Base-by-base conservation (phyloP, 768 basidiomycete species). In the Rhizopogon vinicolor region DNA sequence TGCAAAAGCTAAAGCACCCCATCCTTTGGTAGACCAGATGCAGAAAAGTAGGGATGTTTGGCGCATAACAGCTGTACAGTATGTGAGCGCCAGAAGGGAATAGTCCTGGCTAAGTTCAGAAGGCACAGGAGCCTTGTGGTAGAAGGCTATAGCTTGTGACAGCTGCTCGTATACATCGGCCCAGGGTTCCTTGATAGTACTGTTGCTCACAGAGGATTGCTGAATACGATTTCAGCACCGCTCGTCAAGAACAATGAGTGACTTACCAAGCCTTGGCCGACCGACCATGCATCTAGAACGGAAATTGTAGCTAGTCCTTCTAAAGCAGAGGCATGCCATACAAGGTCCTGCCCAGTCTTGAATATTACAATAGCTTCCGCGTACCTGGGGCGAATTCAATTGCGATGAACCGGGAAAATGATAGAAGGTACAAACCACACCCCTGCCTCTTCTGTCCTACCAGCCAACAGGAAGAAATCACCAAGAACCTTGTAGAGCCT, bases 261-360 rank as follows among this genome's bases (percentile, higher is more conserved):
- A 81, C 87, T 58, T 59, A 91, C 90, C 61, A 85, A 65, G 59
- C 86, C 87, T 62, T 87, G 80, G n/a, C 81, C 84, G 43, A 79
- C 75, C 25, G 86, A 78, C 93, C 93, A 98, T 7, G 88, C 86
- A 56, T 96, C 93, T 18, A 97, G 76, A 10, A 96, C 76, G 8
- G 83, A 78, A 29, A 88, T 76, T 3, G 89, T 89, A 2, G 89
- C 90, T 62, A 94, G 69, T 4, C 93, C 92, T 73, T 99, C 97
- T 44, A 92, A 74, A 0, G 87, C 85, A 12, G 88, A 85, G 0
- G 92, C 96, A 67, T 94, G 89, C 96, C 96, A 99, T 28, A 89
- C 76, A 22, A 81, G 71, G 68, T 98, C 96, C 53, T 84, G 82
- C 7, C 83, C 78, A 1, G 76, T 75, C 68, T 87, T 90, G 62